These are phyloP conservation scores for Gelatoporia subvermispora DNA, from an alignment of 768 basidiomycete genomes.

Conservation along the genomic window DNA sequence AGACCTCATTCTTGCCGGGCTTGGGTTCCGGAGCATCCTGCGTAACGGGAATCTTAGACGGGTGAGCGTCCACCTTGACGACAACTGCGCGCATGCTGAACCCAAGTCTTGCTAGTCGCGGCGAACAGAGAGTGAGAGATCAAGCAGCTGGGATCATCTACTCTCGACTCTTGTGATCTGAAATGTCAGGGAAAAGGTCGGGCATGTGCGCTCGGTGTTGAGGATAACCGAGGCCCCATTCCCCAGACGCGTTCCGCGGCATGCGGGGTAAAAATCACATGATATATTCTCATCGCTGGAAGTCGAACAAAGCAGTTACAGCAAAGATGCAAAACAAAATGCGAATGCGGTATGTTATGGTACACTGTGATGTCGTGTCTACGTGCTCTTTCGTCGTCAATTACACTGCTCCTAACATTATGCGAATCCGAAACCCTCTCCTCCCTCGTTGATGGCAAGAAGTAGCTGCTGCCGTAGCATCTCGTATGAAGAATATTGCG, in stretches of 20 bases:
- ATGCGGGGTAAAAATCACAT: background rate
- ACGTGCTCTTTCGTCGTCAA: constrained; percentile 1
- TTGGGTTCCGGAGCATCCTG: constrained; percentile 37
- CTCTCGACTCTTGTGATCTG: too few relatives aligned
- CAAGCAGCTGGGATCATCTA: too few relatives aligned
- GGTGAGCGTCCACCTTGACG: constrained; percentile 57
- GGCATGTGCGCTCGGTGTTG: background rate
- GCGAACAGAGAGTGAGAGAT: background rate
- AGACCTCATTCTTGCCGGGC: constrained; percentile 32
- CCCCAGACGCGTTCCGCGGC: background rate
- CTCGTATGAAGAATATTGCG: constrained; percentile 93
- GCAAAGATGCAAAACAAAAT: constrained; percentile 1
- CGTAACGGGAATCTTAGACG: constrained; percentile 34
- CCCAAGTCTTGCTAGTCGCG: background rate
- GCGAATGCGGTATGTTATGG: constrained; percentile 11
- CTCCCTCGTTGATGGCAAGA: constrained; percentile 92
- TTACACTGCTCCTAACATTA: constrained; percentile 19
- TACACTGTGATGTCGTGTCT: constrained; percentile 11
- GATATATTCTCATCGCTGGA: background rate
- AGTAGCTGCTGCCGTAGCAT: constrained; percentile 88
- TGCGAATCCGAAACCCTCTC: constrained; percentile 91
- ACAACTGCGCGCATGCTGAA: constrained; percentile 72
- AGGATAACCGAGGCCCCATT: background rate
- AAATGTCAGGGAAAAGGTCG: background rate
- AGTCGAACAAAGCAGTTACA: background rate